A percentile compares a stretch with the other conserved stretches of the same genome.
Conservation (phyloP, 306 rosid genomes). For the Lathyrus oleraceus region DNA sequence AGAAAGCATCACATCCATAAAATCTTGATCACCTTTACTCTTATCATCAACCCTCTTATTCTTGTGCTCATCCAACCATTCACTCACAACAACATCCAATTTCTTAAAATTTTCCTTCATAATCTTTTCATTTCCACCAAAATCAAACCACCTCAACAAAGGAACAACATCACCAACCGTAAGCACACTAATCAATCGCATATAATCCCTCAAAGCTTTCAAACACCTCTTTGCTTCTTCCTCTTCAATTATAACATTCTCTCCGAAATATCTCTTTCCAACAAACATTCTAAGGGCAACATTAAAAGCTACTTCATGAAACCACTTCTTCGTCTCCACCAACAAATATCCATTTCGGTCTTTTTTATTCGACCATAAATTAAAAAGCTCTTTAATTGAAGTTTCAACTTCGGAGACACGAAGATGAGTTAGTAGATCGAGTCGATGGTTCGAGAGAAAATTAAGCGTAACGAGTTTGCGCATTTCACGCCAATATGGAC, state of each 20-base stretch:
- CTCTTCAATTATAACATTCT: not conserved
- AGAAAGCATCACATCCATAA: constrained; percentile 32
- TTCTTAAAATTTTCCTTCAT: constrained; percentile 18
- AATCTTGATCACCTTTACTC: not conserved
- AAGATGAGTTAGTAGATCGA: not conserved
- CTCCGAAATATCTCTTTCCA: constrained; percentile 30
- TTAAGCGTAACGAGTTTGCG: not conserved
- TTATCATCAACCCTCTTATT: not conserved
- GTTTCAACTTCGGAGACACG: constrained; percentile 14
- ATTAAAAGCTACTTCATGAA: constrained; percentile 18
- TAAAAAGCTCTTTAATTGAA: not conserved
- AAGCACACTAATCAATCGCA: constrained; percentile 21
- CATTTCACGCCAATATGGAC: constrained; percentile 27
- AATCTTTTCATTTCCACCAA: constrained; percentile 26
- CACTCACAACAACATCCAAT: constrained; percentile 12
- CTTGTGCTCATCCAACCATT: constrained; percentile 13
- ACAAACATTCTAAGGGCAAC: constrained; percentile 17
- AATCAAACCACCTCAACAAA: constrained; percentile 27
- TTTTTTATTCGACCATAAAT: not conserved
- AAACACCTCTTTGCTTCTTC: constrained; percentile 7
- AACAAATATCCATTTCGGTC: not conserved
- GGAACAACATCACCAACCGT: constrained; percentile 23
- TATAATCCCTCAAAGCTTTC: constrained; percentile 14
- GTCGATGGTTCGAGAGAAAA: constrained; percentile 21
- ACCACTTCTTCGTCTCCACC: constrained; percentile 27